A percentile compares a stretch with the other conserved stretches of the same genome.
Evolutionary conservation across 2,329 filamentous ascomycete species (phyloP).

Genomic region (Sclerotinia sclerotiorum): DNA sequence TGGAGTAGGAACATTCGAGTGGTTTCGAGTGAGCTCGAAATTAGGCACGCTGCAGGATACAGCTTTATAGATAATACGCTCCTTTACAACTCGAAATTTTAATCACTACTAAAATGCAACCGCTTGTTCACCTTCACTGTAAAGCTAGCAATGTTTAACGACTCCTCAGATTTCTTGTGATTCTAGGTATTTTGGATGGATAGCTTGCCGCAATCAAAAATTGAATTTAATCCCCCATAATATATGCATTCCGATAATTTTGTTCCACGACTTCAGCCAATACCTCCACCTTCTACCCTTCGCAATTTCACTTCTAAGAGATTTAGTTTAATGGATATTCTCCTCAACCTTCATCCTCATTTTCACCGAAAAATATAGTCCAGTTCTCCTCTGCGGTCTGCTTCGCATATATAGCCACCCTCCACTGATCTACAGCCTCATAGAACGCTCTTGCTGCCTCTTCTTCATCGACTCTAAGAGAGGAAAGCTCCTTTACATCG

Average conservation of each 20-base stretch:
- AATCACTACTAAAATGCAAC: conserved; percentile 2
- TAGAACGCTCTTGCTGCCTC: too few relatives aligned
- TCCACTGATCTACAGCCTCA: too few relatives aligned
- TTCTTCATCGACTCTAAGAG: too few relatives aligned
- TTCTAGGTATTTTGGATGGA: too few relatives aligned
- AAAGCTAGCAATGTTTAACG: not conserved
- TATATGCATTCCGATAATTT: not conserved
- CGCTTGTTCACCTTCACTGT: not conserved
- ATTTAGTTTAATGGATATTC: too few relatives aligned
- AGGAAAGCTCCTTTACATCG: too few relatives aligned
- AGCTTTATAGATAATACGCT: conserved; percentile 12
- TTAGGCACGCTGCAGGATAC: conserved; percentile 6
- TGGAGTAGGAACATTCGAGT: not conserved
- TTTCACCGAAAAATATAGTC: too few relatives aligned
- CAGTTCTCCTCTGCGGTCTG: too few relatives aligned
- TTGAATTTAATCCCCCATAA: not conserved
- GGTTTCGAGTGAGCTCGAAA: not conserved
- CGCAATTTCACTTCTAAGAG: too few relatives aligned
- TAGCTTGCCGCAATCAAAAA: not conserved
- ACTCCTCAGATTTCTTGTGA: too few relatives aligned
- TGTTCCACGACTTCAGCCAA: not conserved
- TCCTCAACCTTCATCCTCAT: too few relatives aligned
- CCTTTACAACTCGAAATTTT: not conserved
- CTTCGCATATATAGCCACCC: too few relatives aligned
- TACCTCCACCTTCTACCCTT: not conserved